These are phyloP conservation scores for Saccharomycopsis fibuligera DNA, from an alignment of 805 yeast species.

Conservation along the genomic window DNA sequence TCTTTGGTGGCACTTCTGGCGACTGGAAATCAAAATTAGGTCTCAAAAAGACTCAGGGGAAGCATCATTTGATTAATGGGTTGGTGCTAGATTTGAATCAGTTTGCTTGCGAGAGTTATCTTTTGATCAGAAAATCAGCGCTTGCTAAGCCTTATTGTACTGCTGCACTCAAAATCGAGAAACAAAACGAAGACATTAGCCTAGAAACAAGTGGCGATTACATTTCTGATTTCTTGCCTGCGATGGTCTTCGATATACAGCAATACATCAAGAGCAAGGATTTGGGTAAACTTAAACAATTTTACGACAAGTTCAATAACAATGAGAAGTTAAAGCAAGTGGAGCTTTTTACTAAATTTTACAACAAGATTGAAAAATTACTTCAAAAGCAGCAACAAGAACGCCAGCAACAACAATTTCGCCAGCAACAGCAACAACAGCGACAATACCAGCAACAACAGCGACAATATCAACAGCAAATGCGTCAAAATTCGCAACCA, in stretches of 20 bases:
- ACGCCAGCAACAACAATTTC: conserved; percentile 39
- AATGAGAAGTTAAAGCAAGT: conserved; percentile 18
- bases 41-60: not conserved
- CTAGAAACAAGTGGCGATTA: not conserved
- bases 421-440: conserved; percentile 41
- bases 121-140: conserved; percentile 4
- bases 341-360: conserved; percentile 22
- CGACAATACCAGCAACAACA: conserved; percentile 34
- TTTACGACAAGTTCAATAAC: conserved; percentile 15
- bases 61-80: conserved; percentile 8
- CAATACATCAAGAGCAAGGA: conserved; percentile 14
- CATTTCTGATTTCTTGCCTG: conserved; percentile 13
- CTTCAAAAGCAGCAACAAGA: conserved; percentile 34
- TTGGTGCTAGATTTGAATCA: conserved; percentile 13
- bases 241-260: conserved; percentile 13
- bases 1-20: conserved; percentile 2
- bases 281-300: conserved; percentile 5
- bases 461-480: conserved; percentile 32
- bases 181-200: not conserved
- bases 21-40: conserved; percentile 9
- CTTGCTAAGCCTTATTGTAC: conserved; percentile 15
- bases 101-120: conserved; percentile 15
- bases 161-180: conserved; percentile 7
- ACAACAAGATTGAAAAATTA: conserved; percentile 29
- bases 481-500: conserved; percentile 29